These are phyloP conservation scores for Reticulascus tulasneorum DNA, from an alignment of 2,329 filamentous ascomycete genomes.

Conservation along the genomic window DNA sequence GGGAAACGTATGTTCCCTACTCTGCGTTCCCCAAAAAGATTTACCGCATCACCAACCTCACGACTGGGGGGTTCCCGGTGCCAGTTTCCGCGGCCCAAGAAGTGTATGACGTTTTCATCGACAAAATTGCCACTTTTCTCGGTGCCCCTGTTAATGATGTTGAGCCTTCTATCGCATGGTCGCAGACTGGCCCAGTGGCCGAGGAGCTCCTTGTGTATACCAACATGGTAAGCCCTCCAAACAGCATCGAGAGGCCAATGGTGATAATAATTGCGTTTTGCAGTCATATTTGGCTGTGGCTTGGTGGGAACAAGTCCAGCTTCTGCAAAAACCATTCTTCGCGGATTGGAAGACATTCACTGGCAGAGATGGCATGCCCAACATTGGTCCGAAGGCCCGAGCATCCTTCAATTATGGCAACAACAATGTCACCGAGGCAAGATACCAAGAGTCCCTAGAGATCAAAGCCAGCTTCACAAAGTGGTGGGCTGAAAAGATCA, in stretches of 20 bases:
- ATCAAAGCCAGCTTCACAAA: slow-evolving; percentile 9
- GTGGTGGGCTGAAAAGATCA: slow-evolving; percentile 12
- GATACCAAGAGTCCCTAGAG: slow-evolving; percentile 4
- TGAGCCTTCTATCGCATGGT: no score
- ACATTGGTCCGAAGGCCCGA: slow-evolving; percentile 29
- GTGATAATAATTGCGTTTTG: slow-evolving; percentile 28
- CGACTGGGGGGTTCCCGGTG: background rate
- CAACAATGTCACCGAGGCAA: slow-evolving; percentile 7
- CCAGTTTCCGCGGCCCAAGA: background rate
- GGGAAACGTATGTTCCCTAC: slow-evolving; percentile 17
- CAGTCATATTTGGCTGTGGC: no score
- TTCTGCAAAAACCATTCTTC: slow-evolving; percentile 31
- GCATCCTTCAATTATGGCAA: slow-evolving; percentile 27
- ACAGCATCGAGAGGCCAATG: slow-evolving; percentile 22
- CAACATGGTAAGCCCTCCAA: slow-evolving; percentile 1
- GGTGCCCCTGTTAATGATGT: slow-evolving; percentile 15
- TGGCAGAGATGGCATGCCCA: slow-evolving; percentile 27
- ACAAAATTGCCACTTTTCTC: slow-evolving; percentile 21
- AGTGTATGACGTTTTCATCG: slow-evolving; percentile 15
- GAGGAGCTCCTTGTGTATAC: slow-evolving; percentile 20
- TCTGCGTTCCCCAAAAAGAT: slow-evolving; percentile 21
- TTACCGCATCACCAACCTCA: slow-evolving; percentile 5
- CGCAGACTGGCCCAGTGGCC: background rate
- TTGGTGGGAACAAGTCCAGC: slow-evolving; percentile 27
- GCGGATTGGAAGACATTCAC: slow-evolving; percentile 28